Conservation (phyloP, 331 rosid genomes). For the Quercus tomentella region DNA sequence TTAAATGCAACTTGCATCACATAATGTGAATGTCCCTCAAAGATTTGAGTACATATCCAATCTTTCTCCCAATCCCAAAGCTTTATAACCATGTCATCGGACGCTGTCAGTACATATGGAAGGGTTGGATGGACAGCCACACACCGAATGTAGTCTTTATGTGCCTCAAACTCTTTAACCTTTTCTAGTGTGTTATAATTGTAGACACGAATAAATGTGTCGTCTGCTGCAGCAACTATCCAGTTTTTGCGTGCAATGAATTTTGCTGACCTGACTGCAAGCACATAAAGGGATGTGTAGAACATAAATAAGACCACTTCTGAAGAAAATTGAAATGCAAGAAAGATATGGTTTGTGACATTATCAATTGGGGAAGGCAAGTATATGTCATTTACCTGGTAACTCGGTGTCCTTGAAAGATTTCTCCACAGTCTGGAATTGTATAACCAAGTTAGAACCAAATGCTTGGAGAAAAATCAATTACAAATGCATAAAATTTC, state of each 20-base stretch:
- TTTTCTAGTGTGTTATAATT: slow-evolving; percentile 58
- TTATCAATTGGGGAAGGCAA: background rate
- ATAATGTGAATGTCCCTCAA: slow-evolving; percentile 80
- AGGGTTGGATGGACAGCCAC: slow-evolving; percentile 74
- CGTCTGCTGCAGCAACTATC: slow-evolving; percentile 77
- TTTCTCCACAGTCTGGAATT: slow-evolving; percentile 54
- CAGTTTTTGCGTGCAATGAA: slow-evolving; percentile 67
- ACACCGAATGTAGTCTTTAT: slow-evolving; percentile 72
- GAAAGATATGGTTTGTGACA: background rate
- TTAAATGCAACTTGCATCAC: slow-evolving; percentile 88
- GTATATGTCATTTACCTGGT: slow-evolving; percentile 55
- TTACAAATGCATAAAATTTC: background rate
- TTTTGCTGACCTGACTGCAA: slow-evolving; percentile 87
- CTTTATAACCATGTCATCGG: slow-evolving; percentile 76
- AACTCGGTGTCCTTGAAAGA: slow-evolving; percentile 62
- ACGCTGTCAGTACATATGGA: slow-evolving; percentile 77
- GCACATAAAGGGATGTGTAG: background rate
- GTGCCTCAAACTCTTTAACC: slow-evolving; percentile 60
- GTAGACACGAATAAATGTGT: slow-evolving; percentile 67
- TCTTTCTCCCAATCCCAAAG: slow-evolving; percentile 81
- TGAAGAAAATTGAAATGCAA: background rate
- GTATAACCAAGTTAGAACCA: slow-evolving; percentile 14
- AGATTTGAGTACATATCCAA: slow-evolving; percentile 63
- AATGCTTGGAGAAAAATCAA: background rate
- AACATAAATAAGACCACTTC: slow-evolving; percentile 11